These are phyloP conservation scores for Pleurotus sapidus DNA, from an alignment of 768 basidiomycete species.

Conservation along the genomic window DNA sequence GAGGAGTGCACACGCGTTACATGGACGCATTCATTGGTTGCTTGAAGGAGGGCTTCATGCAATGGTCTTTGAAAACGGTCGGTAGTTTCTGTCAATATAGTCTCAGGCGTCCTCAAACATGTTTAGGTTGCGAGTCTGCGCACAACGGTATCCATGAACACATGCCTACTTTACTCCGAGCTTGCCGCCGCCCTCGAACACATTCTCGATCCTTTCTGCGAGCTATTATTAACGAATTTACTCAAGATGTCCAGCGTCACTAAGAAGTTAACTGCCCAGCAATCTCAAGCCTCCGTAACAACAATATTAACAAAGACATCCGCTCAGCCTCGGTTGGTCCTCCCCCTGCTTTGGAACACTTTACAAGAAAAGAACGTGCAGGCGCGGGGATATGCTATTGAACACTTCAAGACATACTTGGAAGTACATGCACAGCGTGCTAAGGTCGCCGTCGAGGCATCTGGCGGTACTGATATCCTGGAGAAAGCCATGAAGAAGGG, in stretches of 20 bases:
- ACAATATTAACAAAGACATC: constrained; percentile 70
- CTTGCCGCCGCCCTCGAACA: constrained; percentile 64
- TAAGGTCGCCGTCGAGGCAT: constrained; percentile 63
- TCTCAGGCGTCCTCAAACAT: constrained; percentile 1
- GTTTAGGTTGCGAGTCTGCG: constrained; percentile 80
- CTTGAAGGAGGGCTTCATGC: constrained; percentile 76
- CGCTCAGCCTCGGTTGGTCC: constrained; percentile 62
- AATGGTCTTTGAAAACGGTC: constrained; percentile 83
- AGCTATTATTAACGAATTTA: constrained; percentile 70
- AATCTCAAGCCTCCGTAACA: constrained; percentile 72
- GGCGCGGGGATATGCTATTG: constrained; percentile 61
- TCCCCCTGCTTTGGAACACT: constrained; percentile 66
- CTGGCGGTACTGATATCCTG: constrained; percentile 65
- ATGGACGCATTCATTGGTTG: constrained; percentile 70
- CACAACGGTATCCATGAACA: constrained; percentile 83
- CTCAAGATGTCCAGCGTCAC: constrained; percentile 87
- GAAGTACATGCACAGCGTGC: constrained; percentile 67
- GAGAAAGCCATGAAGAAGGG: constrained; percentile 74
- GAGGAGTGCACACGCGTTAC: constrained; percentile 75
- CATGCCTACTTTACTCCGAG: constrained; percentile 76
- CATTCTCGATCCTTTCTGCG: constrained; percentile 77
- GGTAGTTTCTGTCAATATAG: constrained; percentile 21
- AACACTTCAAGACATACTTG: constrained; percentile 74
- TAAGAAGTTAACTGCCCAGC: constrained; percentile 88
- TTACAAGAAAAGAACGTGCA: constrained; percentile 82